Percentiles rank a stretch among this genome's conserved stretches.
Evolutionary conservation across 164 flowering plant species (phyloP).

Genomic region (Vitis riparia): DNA sequence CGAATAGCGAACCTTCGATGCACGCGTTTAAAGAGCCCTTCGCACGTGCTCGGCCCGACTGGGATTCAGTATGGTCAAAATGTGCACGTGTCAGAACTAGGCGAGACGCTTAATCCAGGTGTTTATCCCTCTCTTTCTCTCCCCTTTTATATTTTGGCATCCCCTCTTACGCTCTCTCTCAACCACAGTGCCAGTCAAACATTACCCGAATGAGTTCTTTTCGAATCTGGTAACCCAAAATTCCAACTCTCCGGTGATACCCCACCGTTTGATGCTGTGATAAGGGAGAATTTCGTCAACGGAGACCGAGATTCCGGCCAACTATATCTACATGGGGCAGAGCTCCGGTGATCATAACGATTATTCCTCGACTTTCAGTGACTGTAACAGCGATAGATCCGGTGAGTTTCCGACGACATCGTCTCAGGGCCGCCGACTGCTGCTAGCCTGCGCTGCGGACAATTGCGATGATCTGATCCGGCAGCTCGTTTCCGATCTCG

Average conservation of each 20-base stretch:
- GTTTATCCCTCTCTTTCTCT: background rate
- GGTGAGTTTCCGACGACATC: constrained; percentile 66
- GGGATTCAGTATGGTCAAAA: constrained; percentile 12
- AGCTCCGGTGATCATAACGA: constrained; percentile 33
- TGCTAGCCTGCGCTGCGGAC: constrained; percentile 51
- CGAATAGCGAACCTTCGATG: constrained; percentile 32
- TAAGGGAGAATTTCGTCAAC: constrained; percentile 4
- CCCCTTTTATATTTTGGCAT: constrained; percentile 1
- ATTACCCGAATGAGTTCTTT: background rate
- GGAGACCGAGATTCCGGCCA: constrained; percentile 37
- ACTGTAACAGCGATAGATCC: constrained; percentile 78
- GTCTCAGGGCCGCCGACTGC: constrained; percentile 39
- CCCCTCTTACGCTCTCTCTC: background rate
- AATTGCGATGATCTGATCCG: constrained; percentile 55
- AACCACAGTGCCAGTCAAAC: background rate
- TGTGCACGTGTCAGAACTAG: constrained; percentile 29
- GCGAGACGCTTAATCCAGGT: constrained; percentile 20
- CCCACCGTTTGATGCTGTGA: constrained; percentile 4
- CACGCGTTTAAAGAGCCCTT: constrained; percentile 39
- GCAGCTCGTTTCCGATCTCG: constrained; percentile 60
- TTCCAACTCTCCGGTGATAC: background rate
- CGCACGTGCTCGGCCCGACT: constrained; percentile 33
- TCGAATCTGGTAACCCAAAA: background rate
- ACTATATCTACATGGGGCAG: constrained; percentile 47
- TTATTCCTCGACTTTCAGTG: constrained; percentile 66